A percentile compares a stretch with the other conserved stretches of the same genome.
Evolutionary conservation across 2,329 filamentous ascomycete species (phyloP).

Genomic region (Eutypa lata): DNA sequence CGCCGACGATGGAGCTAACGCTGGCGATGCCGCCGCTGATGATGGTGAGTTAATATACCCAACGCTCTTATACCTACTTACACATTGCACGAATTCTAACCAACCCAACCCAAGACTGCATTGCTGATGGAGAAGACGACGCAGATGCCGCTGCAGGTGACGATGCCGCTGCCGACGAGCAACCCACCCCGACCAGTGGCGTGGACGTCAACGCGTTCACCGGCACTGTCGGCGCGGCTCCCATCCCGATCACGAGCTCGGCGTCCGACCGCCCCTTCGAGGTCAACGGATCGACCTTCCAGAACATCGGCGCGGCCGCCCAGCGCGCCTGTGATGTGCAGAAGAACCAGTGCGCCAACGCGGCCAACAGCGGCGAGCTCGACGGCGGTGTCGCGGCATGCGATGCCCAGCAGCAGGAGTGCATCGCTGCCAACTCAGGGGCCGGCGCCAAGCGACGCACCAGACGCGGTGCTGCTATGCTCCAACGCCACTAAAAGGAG

Average conservation of each 20-base stretch:
- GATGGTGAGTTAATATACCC: neutral
- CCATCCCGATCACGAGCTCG: constrained; percentile 37
- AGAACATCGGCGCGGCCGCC: constrained; percentile 41
- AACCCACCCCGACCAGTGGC: constrained; percentile 17
- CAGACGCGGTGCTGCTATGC: constrained; percentile 5
- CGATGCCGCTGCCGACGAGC: constrained; percentile 3
- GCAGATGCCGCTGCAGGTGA: constrained; percentile 11
- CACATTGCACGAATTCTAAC: constrained; percentile 8
- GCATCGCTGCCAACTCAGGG: constrained; percentile 20
- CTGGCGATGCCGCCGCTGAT: constrained; percentile 4
- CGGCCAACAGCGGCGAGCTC: constrained; percentile 40
- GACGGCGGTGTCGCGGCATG: constrained; percentile 37
- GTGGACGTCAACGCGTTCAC: constrained; percentile 45
- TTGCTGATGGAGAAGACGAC: neutral
- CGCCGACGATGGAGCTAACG: constrained; percentile 6
- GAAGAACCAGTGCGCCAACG: constrained; percentile 48
- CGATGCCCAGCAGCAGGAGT: constrained; percentile 38
- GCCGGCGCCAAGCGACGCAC: constrained; percentile 1
- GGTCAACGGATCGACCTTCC: constrained; percentile 55
- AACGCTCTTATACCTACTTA: no score
- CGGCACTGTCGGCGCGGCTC: constrained; percentile 37
- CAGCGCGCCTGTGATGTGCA: constrained; percentile 48
- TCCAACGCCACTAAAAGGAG: constrained; percentile 2
- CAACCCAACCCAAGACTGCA: neutral
- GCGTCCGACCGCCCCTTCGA: constrained; percentile 40